phyloP scores from a whole-genome alignment of 2,329 filamentous ascomycete species.

The Fusarium sp. region DNA sequence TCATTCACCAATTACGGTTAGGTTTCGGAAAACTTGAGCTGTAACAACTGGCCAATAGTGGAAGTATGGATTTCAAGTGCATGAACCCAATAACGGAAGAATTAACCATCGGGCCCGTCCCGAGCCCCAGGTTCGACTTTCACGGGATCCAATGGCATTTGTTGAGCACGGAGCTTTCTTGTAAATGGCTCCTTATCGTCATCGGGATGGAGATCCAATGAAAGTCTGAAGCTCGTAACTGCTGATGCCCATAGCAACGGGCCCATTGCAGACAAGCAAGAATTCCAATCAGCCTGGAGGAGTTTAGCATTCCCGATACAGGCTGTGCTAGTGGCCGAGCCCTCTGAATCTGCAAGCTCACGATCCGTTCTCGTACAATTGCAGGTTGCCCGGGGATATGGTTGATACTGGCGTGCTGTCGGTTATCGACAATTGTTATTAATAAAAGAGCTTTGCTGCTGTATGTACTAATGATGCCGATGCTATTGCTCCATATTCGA shows the following conservation, averaged over 20 bases:
- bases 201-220: conserved; percentile 7
- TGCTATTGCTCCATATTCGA: not conserved
- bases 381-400: conserved; percentile 40
- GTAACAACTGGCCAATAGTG: not conserved
- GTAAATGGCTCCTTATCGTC: conserved; percentile 6
- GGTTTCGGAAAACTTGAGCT: not conserved
- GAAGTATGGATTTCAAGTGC: not conserved
- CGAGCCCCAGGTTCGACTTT: not conserved
- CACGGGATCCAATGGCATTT: not conserved
- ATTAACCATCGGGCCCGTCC: conserved; percentile 8
- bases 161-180: conserved; percentile 4
- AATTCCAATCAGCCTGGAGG: conserved; percentile 40
- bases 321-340: not conserved
- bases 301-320: conserved; percentile 25
- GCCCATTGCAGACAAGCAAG: conserved; percentile 3
- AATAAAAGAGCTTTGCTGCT: conserved; percentile 20
- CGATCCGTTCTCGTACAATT: conserved; percentile 9
- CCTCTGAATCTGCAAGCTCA: conserved; percentile 2
- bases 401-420: conserved; percentile 14
- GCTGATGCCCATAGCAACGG: conserved; percentile 19
- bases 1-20: not conserved
- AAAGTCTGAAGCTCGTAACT: conserved; percentile 25
- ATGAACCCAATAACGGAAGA: conserved; percentile 27
- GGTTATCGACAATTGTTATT: not conserved
- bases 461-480: not conserved